Evolutionary conservation across 2,329 filamentous ascomycete genomes (phyloP).

Genomic region (Alternaria conjuncta): DNA sequence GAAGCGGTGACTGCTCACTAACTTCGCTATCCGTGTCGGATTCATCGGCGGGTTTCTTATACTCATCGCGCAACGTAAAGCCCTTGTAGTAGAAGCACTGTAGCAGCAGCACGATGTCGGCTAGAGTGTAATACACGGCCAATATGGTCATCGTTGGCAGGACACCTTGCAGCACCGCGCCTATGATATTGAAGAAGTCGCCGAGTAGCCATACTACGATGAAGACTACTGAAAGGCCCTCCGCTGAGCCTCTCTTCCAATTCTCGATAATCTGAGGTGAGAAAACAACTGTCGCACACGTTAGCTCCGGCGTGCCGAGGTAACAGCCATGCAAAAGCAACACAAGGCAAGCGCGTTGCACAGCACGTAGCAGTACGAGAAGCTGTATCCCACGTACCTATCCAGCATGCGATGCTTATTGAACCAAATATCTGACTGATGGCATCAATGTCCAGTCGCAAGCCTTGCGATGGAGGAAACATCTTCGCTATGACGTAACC

Average conservation of each 20-base stretch:
- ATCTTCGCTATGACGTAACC: slow-evolving; percentile 49
- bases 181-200: slow-evolving; percentile 96
- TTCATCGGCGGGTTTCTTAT: slow-evolving; percentile 32
- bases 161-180: slow-evolving; percentile 89
- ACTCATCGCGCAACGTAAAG: slow-evolving; percentile 59
- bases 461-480: slow-evolving; percentile 61
- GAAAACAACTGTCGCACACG: slow-evolving; percentile 71
- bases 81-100: slow-evolving; percentile 98
- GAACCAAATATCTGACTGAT: slow-evolving; percentile 93
- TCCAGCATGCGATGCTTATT: slow-evolving; percentile 96
- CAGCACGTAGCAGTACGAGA: background rate
- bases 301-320: slow-evolving; percentile 15
- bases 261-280: slow-evolving; percentile 97
- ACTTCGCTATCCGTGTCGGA: slow-evolving; percentile 35
- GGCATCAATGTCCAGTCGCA: slow-evolving; percentile 83
- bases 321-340: background rate
- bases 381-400: slow-evolving; percentile 51
- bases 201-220: slow-evolving; percentile 91
- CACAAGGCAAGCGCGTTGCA: background rate
- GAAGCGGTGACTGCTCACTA: slow-evolving; percentile 47
- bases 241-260: slow-evolving; percentile 81
- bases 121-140: slow-evolving; percentile 92
- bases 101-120: slow-evolving; percentile 82
- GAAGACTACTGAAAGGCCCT: slow-evolving; percentile 89
- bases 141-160: slow-evolving; percentile 94